These are phyloP conservation scores for Podosphaera fusca DNA, from an alignment of 2,329 filamentous ascomycete genomes.

Conservation along the genomic window DNA sequence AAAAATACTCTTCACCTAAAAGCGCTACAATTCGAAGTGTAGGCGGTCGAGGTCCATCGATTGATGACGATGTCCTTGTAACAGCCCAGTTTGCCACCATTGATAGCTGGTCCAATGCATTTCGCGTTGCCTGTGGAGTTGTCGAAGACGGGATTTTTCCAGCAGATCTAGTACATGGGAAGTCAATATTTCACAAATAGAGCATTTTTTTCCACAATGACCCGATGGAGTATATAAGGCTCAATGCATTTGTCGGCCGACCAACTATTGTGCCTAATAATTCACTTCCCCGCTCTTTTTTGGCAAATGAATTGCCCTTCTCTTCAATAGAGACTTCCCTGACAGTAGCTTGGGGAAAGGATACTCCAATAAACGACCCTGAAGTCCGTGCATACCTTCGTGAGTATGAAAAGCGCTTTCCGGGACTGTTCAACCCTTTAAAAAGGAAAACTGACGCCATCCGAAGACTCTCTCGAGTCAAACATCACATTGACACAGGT, in stretches of 20 bases:
- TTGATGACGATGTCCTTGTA: neutral
- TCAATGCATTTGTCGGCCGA: too few relatives aligned
- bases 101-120: neutral
- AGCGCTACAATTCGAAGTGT: neutral
- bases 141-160: neutral
- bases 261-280: too few relatives aligned
- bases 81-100: neutral
- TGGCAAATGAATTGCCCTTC: neutral
- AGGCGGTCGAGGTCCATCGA: neutral
- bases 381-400: neutral
- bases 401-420: neutral
- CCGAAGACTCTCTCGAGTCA: neutral
- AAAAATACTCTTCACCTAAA: neutral
- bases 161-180: neutral
- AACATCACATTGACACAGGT: neutral
- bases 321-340: neutral
- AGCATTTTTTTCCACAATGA: too few relatives aligned
- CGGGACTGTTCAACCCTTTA: neutral
- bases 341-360: too few relatives aligned
- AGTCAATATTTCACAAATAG: neutral
- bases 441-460: neutral
- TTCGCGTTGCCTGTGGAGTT: neutral
- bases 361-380: neutral
- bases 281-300: neutral
- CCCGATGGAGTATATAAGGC: too few relatives aligned